Percentiles rank a stretch among this genome's conserved stretches.
Conservation (phyloP, 345 rosid species). For the Hibiscus trionum region DNA sequence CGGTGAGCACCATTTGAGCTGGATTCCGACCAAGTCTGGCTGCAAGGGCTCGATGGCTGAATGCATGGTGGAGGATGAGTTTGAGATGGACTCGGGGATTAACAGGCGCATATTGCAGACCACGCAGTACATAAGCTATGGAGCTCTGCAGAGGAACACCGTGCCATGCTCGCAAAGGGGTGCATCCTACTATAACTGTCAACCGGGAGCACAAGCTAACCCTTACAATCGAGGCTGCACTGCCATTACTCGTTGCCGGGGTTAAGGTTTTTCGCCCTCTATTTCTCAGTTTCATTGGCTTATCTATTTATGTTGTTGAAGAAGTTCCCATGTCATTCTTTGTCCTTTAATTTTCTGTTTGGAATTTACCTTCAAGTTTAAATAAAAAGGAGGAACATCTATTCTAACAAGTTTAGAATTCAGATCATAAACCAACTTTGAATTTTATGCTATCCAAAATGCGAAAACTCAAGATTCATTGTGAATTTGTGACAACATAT, state of each 20-base stretch:
- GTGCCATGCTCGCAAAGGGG: neutral
- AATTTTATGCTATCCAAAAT: constrained; percentile 14
- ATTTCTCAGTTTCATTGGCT: neutral
- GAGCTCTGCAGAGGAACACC: neutral
- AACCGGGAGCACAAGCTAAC: neutral
- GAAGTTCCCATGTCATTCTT: constrained; percentile 1
- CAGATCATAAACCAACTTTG: neutral
- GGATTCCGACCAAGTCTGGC: constrained; percentile 25
- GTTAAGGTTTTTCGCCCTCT: constrained; percentile 24
- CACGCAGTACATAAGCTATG: constrained; percentile 46
- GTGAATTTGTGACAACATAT: neutral
- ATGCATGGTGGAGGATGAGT: constrained; percentile 44
- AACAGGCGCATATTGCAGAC: constrained; percentile 63
- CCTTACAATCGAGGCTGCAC: neutral
- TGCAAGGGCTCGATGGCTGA: constrained; percentile 57
- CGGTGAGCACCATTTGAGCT: constrained; percentile 27
- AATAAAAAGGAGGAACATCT: neutral
- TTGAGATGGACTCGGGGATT: constrained; percentile 55
- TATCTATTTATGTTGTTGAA: neutral
- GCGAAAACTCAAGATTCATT: constrained; percentile 12
- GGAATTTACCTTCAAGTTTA: neutral
- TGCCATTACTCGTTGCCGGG: constrained; percentile 13
- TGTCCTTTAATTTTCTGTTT: neutral
- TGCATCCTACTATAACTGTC: neutral
- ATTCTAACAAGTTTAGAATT: neutral